Conservation (phyloP, 257 asterid genomes). For the Solanum tarijense region DNA sequence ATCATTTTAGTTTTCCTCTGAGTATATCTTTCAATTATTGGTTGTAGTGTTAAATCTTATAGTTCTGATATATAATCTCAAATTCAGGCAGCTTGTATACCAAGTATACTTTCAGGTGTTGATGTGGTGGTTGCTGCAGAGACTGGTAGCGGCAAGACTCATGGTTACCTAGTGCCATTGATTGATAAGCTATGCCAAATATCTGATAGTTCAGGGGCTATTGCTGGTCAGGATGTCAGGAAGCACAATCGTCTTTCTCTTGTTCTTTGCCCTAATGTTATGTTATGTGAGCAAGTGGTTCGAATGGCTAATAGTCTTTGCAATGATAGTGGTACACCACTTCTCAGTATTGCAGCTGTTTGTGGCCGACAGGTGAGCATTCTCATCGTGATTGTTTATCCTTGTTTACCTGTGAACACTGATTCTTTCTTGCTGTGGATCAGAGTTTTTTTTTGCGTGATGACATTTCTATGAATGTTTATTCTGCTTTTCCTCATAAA, state of each 20-base stretch:
- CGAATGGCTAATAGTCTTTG: conserved; percentile 80
- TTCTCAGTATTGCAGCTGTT: conserved; percentile 63
- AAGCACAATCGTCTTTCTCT: conserved; percentile 42
- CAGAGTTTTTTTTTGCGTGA: neutral
- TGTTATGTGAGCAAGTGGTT: conserved; percentile 96
- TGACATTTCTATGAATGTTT: neutral
- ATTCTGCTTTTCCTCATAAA: neutral
- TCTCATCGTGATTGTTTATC: neutral
- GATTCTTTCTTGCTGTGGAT: neutral
- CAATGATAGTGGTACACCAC: conserved; percentile 45
- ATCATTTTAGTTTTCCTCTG: neutral
- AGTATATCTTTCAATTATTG: neutral
- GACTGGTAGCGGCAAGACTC: conserved; percentile 97
- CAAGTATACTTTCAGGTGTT: conserved; percentile 65
- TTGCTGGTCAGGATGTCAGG: conserved; percentile 15
- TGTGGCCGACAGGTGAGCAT: conserved; percentile 79
- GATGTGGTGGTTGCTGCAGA: conserved; percentile 96
- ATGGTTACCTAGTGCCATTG: conserved; percentile 84
- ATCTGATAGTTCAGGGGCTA: conserved; percentile 18
- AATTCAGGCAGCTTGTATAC: conserved; percentile 76
- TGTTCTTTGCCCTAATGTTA: conserved; percentile 88
- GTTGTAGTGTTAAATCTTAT: neutral
- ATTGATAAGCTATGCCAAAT: conserved; percentile 49
- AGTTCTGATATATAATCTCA: conserved; percentile 12
- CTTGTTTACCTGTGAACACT: neutral